A percentile compares a stretch with the other conserved stretches of the same genome.
phyloP scores from a whole-genome alignment of 1,284 basidiomycete genomes.

The Ganoderma resinaceum region DNA sequence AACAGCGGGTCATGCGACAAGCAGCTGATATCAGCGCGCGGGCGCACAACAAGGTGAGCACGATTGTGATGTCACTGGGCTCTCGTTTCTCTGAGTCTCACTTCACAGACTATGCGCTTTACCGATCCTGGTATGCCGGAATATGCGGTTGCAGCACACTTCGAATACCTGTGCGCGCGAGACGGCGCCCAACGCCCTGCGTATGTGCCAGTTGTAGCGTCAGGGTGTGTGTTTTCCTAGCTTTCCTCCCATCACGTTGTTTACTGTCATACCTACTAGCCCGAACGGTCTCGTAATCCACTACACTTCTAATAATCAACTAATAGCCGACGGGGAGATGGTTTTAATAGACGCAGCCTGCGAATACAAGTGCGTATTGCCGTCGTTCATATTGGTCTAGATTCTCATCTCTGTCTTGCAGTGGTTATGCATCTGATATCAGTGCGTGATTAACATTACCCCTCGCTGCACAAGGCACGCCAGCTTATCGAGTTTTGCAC shows the following conservation, averaged over 20 bases:
- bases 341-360: constrained; percentile 91
- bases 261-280: constrained; percentile 45
- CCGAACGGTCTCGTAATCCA: constrained; percentile 91
- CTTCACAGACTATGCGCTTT: constrained; percentile 81
- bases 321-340: constrained; percentile 76
- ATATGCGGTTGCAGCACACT: constrained; percentile 81
- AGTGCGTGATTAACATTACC: constrained; percentile 54
- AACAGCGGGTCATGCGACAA: constrained; percentile 73
- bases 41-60: constrained; percentile 76
- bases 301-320: constrained; percentile 89
- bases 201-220: constrained; percentile 95
- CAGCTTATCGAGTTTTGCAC: constrained; percentile 18
- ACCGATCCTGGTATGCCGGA: constrained; percentile 77
- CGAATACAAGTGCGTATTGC: constrained; percentile 77
- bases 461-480: not conserved
- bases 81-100: not conserved
- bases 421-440: constrained; percentile 96
- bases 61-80: constrained; percentile 3
- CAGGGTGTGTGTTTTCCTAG: constrained; percentile 65
- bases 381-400: no score
- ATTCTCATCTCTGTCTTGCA: constrained; percentile 37
- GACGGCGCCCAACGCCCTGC: constrained; percentile 86
- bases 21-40: constrained; percentile 81
- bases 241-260: not conserved
- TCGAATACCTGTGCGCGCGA: constrained; percentile 85